Percentiles rank a stretch among this genome's conserved stretches.
Evolutionary conservation across 345 rosid genomes (phyloP).

Genomic region (Punica granatum): DNA sequence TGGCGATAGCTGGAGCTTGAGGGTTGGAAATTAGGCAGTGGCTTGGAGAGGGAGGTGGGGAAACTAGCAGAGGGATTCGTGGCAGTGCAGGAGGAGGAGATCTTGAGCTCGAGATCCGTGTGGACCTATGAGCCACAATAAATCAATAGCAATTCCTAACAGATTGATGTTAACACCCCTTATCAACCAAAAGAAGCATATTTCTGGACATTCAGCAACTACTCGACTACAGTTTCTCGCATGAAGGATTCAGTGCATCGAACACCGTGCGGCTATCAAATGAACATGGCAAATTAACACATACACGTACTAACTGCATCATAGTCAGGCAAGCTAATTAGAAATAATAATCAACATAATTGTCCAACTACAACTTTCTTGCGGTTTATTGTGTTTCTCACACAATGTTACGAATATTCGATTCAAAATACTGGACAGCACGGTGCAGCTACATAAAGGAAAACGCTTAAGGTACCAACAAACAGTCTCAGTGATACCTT

Average conservation of each 20-base stretch:
- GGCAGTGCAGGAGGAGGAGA: constrained; percentile 76
- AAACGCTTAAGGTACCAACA: background rate
- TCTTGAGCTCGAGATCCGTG: constrained; percentile 97
- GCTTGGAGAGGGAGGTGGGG: constrained; percentile 18
- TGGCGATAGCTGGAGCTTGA: constrained; percentile 4
- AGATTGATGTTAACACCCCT: background rate
- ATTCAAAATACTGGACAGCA: no score
- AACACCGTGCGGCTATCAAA: constrained; percentile 60
- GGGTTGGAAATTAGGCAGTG: constrained; percentile 18
- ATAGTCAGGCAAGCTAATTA: background rate
- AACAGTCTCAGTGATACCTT: background rate
- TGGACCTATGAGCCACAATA: no score
- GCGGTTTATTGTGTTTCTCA: no score
- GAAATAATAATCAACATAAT: no score
- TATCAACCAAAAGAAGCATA: no score
- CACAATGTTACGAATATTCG: no score
- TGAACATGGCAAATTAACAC: background rate
- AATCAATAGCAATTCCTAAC: background rate
- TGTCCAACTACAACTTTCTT: no score
- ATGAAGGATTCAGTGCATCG: constrained; percentile 90
- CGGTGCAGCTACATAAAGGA: no score
- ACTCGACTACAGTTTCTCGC: constrained; percentile 79
- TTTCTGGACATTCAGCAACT: constrained; percentile 54
- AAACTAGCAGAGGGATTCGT: constrained; percentile 11
- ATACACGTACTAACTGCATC: background rate